These are phyloP conservation scores for Phytophthora constricta DNA, from an alignment of 352 stramenopile species.

Conservation along the genomic window DNA sequence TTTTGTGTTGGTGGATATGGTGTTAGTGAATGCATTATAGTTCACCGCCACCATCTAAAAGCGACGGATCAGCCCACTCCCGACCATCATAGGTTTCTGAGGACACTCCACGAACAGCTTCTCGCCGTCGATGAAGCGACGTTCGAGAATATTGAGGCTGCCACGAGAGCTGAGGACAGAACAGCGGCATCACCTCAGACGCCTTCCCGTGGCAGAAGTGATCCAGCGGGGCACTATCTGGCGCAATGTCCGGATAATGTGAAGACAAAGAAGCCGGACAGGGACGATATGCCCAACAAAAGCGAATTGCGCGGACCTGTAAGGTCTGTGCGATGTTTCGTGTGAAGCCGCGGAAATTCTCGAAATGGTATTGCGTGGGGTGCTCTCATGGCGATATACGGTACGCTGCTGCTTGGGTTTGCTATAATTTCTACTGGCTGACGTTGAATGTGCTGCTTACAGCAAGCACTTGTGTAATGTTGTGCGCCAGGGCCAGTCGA, in stretches of 20 bases:
- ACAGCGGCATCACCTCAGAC: neutral
- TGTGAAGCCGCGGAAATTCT: neutral
- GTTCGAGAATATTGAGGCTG: neutral
- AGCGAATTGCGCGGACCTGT: neutral
- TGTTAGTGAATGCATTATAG: neutral
- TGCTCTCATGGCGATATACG: neutral
- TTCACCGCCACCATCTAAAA: neutral
- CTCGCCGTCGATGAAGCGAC: neutral
- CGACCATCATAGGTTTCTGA: neutral
- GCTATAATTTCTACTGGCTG: neutral
- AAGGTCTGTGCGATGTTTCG: neutral
- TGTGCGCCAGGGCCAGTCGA: neutral
- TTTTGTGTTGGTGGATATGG: neutral
- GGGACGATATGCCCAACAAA: neutral
- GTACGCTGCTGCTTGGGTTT: neutral
- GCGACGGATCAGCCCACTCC: neutral
- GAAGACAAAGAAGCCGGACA: neutral
- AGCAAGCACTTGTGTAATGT: neutral
- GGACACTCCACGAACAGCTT: neutral
- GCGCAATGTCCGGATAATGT: neutral
- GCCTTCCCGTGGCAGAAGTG: neutral
- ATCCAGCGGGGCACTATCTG: neutral
- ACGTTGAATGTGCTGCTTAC: neutral
- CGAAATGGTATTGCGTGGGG: neutral
- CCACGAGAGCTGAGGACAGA: neutral